These are phyloP conservation scores for Trypanosoma theileri DNA, from an alignment of 208 protist species.

Conservation along the genomic window DNA sequence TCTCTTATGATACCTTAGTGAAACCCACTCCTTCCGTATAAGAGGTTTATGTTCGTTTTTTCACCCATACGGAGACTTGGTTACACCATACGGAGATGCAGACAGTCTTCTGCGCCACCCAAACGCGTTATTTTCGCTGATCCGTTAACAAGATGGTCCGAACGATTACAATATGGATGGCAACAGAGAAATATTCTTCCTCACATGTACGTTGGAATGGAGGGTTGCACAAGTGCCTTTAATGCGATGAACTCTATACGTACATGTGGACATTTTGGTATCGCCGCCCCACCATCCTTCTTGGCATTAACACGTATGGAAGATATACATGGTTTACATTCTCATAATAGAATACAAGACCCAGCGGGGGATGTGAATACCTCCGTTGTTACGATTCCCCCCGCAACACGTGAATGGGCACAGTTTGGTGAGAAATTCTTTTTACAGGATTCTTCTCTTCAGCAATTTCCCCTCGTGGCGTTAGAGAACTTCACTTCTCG, in stretches of 20 bases:
- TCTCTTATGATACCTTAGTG: too few relatives aligned
- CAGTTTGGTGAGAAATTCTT: conserved; percentile 30
- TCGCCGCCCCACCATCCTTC: conserved; percentile 55
- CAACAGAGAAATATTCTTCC: conserved; percentile 23
- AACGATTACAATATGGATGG: conserved; percentile 35
- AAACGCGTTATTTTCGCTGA: conserved; percentile 35
- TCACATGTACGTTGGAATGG: conserved; percentile 56
- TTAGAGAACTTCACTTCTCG: conserved; percentile 82
- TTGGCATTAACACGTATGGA: conserved; percentile 38
- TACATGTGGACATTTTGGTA: conserved; percentile 77
- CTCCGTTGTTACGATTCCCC: neutral
- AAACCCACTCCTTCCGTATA: too few relatives aligned
- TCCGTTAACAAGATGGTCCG: conserved; percentile 77
- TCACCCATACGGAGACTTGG: neutral
- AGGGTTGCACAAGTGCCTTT: conserved; percentile 82
- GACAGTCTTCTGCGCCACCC: conserved; percentile 60
- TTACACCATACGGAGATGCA: conserved; percentile 3
- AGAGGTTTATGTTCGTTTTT: too few relatives aligned
- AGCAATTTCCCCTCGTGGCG: conserved; percentile 50
- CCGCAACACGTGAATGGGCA: conserved; percentile 22
- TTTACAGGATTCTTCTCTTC: neutral
- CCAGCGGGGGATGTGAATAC: neutral
- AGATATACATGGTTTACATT: conserved; percentile 65
- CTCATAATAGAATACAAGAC: neutral
- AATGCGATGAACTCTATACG: conserved; percentile 87